Percentiles rank a stretch among this genome's conserved stretches.
Conservation (phyloP, 352 stramenopile species). For the Aphanomyces euteiches region DNA sequence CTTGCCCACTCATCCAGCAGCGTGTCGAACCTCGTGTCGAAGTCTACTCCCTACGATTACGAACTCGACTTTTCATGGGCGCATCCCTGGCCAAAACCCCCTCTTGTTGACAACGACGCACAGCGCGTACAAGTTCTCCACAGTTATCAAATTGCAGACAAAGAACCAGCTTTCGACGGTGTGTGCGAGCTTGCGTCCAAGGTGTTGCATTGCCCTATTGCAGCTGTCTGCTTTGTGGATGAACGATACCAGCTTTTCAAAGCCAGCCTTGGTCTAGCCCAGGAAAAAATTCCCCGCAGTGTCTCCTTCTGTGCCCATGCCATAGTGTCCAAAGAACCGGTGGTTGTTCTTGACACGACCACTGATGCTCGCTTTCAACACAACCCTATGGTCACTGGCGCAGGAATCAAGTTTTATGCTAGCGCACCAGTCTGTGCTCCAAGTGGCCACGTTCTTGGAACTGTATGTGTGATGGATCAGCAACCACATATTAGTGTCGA, state of each 20-base stretch:
- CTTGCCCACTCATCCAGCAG: neutral
- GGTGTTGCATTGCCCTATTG: constrained; percentile 85
- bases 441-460: constrained; percentile 68
- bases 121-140: constrained; percentile 65
- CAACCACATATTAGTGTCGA: constrained; percentile 71
- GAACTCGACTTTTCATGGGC: constrained; percentile 79
- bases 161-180: constrained; percentile 77
- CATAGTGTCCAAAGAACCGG: constrained; percentile 73
- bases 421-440: constrained; percentile 78
- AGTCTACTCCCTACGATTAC: constrained; percentile 50
- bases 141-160: constrained; percentile 78
- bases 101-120: constrained; percentile 74
- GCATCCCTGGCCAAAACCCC: constrained; percentile 77
- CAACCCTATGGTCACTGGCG: constrained; percentile 85
- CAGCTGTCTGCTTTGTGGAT: constrained; percentile 83
- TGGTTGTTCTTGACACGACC: constrained; percentile 84
- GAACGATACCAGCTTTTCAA: constrained; percentile 79
- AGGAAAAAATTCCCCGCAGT: constrained; percentile 70
- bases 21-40: neutral
- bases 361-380: constrained; percentile 77
- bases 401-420: constrained; percentile 85
- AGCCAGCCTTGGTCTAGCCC: constrained; percentile 82
- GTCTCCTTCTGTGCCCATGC: constrained; percentile 83
- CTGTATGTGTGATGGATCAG: constrained; percentile 78
- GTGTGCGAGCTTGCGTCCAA: constrained; percentile 83